Evolutionary conservation across 2,329 filamentous ascomycete genomes (phyloP).

Genomic region (Aspergillus alliaceus): DNA sequence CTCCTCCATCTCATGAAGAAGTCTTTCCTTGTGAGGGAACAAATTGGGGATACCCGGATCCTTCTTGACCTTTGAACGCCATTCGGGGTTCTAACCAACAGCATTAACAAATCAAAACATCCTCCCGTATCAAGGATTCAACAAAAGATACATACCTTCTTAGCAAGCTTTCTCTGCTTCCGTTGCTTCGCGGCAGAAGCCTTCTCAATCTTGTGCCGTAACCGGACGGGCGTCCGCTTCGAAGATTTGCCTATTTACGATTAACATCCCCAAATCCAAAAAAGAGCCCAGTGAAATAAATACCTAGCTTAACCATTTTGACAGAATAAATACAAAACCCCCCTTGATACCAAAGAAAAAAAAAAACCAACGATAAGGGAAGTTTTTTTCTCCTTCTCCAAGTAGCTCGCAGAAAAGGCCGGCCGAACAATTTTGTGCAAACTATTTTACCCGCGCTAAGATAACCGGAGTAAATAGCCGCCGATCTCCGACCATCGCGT

Average conservation of each 20-base stretch:
- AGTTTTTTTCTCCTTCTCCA: slow-evolving; percentile 10
- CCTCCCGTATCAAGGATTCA: not conserved
- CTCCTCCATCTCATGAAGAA: slow-evolving; percentile 93
- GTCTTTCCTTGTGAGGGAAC: slow-evolving; percentile 96
- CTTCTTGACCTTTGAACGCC: slow-evolving; percentile 93
- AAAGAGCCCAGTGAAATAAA: not conserved
- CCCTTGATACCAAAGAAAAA: slow-evolving; percentile 13
- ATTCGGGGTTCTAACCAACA: slow-evolving; percentile 76
- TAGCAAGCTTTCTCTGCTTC: slow-evolving; percentile 83
- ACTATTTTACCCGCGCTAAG: slow-evolving; percentile 31
- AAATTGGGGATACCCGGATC: slow-evolving; percentile 96
- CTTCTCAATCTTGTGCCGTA: slow-evolving; percentile 96
- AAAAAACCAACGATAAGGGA: slow-evolving; percentile 15
- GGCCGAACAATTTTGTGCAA: slow-evolving; percentile 28
- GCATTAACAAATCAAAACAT: slow-evolving; percentile 5
- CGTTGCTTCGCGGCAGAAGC: slow-evolving; percentile 84
- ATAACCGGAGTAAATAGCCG: slow-evolving; percentile 35
- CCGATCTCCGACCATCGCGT: slow-evolving; percentile 33
- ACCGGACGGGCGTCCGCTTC: slow-evolving; percentile 83
- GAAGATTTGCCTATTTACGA: slow-evolving; percentile 78
- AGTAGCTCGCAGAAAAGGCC: slow-evolving; percentile 14
- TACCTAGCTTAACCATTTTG: slow-evolving; percentile 46
- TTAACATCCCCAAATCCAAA: not conserved
- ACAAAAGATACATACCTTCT: slow-evolving; percentile 60
- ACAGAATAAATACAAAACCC: slow-evolving; percentile 7